Base-by-base conservation (phyloP, 2,329 filamentous ascomycete species). In the Phialemoniopsis sp. region DNA sequence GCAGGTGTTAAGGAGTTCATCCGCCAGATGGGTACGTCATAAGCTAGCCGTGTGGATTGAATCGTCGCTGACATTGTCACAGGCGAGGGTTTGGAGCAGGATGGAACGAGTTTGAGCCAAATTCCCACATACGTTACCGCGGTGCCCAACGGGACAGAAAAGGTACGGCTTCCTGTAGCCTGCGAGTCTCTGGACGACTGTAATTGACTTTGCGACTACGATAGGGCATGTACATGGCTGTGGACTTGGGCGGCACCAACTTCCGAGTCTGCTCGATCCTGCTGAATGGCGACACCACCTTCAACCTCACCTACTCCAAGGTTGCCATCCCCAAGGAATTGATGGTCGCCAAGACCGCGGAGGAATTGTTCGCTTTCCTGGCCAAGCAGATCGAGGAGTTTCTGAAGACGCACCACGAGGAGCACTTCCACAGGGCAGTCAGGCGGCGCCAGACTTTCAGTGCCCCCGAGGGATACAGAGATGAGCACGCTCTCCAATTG, bases 211-310 rank as follows among this genome's bases (percentile, higher is more conserved):
- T 26, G 21, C 21, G 21, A 26, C 28, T n/a, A 7, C 21, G 9
- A 39, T 17, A 94, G 89, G 93, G 93, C 35, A 73, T 96, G 30
- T 98, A 96, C 67, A 82, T 98, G 58, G 91, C 93, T 30, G 90
- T 98, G 48, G 93, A 98, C 58, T 78, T 98, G n/a, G 93, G 93
- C 46, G 93, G 93, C 54, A 98, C 93, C 48, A 98, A 98, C 70
- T 95, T 97, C 67, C 86, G 93, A 53, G 93, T 98, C 56, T 98
- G 93, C 70, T 96, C 91, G 32, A 86, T 98, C 56, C 79, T 87
- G 52, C 75, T 98, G 45, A 90, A 95, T 59, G 93, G 93, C 56
- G 89, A 97, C 68, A 90, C 85, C 53, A 96, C 89, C 41, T 97
- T 96, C 72, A 88, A 87, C 63, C 79, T 97, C 53, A 94, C 86